Percentiles rank a stretch among this genome's conserved stretches.
Evolutionary conservation across 2,329 filamentous ascomycete genomes (phyloP).

Genomic region (Metarhizium humberi): DNA sequence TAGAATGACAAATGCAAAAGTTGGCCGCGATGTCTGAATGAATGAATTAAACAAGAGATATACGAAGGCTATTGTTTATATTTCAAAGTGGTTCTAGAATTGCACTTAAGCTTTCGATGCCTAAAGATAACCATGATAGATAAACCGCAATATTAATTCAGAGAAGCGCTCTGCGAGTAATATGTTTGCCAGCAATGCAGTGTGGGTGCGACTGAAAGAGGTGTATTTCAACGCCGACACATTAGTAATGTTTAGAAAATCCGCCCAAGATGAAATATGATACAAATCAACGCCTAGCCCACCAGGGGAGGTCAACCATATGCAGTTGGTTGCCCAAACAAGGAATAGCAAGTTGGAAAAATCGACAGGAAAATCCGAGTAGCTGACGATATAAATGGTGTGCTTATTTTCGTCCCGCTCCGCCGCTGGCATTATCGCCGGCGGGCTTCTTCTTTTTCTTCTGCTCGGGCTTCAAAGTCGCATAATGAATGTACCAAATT

Average conservation of each 20-base stretch:
- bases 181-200: neutral
- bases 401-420: neutral
- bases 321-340: neutral
- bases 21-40: neutral
- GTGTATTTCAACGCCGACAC: neutral
- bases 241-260: neutral
- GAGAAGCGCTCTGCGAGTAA: neutral
- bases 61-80: neutral
- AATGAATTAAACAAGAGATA: neutral
- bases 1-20: neutral
- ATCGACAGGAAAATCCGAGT: neutral
- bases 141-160: neutral
- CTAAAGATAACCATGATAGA: neutral
- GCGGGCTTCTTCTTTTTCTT: conserved; percentile 29
- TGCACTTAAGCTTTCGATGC: neutral
- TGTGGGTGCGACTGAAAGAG: neutral
- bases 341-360: neutral
- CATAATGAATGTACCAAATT: conserved; percentile 50
- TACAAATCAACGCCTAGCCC: neutral
- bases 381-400: neutral
- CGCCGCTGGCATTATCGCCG: neutral
- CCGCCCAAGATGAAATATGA: neutral
- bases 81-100: neutral
- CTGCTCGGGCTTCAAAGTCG: conserved; percentile 52
- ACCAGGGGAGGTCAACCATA: neutral